phyloP scores from a whole-genome alignment of 148 eudicot genomes.

The Rhododendron griersonianum region DNA sequence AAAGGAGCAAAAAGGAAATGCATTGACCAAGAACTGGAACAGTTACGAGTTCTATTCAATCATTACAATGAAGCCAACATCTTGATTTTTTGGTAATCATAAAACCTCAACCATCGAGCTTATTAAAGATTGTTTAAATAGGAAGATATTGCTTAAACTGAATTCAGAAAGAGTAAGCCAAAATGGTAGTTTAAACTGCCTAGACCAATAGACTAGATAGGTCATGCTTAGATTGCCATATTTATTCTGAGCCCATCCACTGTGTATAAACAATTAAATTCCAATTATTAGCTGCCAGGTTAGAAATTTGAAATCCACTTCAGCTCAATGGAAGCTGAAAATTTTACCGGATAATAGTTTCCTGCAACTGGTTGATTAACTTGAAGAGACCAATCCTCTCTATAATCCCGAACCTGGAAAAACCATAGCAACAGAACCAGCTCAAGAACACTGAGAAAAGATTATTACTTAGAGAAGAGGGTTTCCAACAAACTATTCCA shows the following conservation, averaged over 20 bases:
- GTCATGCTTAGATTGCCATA: neutral
- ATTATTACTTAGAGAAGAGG: neutral
- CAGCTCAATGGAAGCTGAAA: neutral
- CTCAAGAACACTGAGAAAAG: neutral
- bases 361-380: conserved; percentile 79
- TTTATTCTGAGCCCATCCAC: neutral
- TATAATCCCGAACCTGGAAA: conserved; percentile 62
- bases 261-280: neutral
- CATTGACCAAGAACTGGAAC: neutral
- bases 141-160: neutral
- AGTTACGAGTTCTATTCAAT: neutral
- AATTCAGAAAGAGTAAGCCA: neutral
- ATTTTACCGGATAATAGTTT: conserved; percentile 82
- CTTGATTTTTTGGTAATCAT: neutral
- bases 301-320: neutral
- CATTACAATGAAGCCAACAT: neutral
- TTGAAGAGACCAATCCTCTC: conserved; percentile 75
- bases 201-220: neutral
- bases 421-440: neutral
- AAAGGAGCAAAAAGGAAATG: neutral
- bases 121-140: neutral
- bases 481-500: neutral
- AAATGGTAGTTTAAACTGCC: neutral
- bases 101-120: neutral
- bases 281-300: neutral